These are phyloP conservation scores for Penicillium fuscoglaucum DNA, from an alignment of 2,329 filamentous ascomycete species.

Conservation along the genomic window DNA sequence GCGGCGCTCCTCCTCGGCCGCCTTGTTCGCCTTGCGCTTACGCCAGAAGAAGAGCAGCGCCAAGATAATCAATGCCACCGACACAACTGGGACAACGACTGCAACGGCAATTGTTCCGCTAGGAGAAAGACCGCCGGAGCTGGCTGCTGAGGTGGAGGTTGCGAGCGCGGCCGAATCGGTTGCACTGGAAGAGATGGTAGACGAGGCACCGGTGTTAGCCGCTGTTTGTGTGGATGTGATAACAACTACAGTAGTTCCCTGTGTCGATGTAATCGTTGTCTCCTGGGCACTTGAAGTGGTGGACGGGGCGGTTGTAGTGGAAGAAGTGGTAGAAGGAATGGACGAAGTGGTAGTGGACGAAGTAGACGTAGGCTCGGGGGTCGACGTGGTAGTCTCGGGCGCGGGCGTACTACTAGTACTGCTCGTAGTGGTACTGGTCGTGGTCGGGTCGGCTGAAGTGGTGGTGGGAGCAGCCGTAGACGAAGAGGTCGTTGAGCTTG, in stretches of 20 bases:
- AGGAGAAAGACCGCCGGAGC: slow-evolving; percentile 41
- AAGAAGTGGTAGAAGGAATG: slow-evolving; percentile 1
- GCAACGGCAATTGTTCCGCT: slow-evolving; percentile 82
- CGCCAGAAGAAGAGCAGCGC: slow-evolving; percentile 82
- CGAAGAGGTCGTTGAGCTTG: slow-evolving; percentile 1
- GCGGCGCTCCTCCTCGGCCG: slow-evolving; percentile 80
- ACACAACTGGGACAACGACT: slow-evolving; percentile 89
- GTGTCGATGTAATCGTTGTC: slow-evolving; percentile 20
- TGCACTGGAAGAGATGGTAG: slow-evolving; percentile 16
- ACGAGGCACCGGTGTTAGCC: slow-evolving; percentile 22
- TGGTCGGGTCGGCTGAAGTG: slow-evolving; percentile 4
- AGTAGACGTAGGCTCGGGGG: slow-evolving; percentile 25
- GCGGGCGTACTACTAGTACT: slow-evolving; percentile 19
- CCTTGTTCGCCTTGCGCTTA: slow-evolving; percentile 80
- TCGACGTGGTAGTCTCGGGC: slow-evolving; percentile 19
- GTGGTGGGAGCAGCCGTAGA: not conserved
- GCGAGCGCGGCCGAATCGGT: slow-evolving; percentile 27
- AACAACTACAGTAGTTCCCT: slow-evolving; percentile 14
- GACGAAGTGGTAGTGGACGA: slow-evolving; percentile 5
- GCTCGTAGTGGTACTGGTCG: slow-evolving; percentile 16
- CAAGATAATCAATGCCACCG: slow-evolving; percentile 76
- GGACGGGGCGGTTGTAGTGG: slow-evolving; percentile 5
- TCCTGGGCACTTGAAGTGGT: slow-evolving; percentile 19
- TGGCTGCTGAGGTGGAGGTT: slow-evolving; percentile 25
- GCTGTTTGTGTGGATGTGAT: slow-evolving; percentile 13